Percentiles rank a stretch among this genome's conserved stretches.
phyloP scores from a whole-genome alignment of 2,329 filamentous ascomycete genomes.

The Ramularia endophylla region DNA sequence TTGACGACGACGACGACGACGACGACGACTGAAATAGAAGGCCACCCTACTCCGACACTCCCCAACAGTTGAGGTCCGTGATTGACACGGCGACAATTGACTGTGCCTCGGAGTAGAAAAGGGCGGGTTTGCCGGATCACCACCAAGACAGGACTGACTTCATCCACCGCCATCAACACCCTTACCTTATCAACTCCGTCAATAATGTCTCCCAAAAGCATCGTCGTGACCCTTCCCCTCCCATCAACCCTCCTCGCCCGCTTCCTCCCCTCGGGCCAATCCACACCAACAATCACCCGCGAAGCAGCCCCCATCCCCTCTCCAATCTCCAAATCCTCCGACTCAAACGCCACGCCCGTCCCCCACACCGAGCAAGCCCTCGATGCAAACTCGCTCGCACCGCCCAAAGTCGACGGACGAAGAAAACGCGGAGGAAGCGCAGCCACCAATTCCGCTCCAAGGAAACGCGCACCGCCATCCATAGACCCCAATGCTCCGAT shows the following conservation, averaged over 20 bases:
- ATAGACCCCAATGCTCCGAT: slow-evolving; percentile 43
- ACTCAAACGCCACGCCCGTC: slow-evolving; percentile 37
- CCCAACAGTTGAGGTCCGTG: too few species aligned
- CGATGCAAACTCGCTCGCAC: slow-evolving; percentile 37
- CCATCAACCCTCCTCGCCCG: slow-evolving; percentile 20
- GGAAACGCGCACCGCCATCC: slow-evolving; percentile 31
- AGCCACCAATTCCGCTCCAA: slow-evolving; percentile 18
- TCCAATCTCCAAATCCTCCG: slow-evolving; percentile 35
- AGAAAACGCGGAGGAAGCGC: slow-evolving; percentile 61
- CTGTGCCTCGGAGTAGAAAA: too few species aligned
- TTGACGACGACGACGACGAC: background rate
- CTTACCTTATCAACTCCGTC: slow-evolving; percentile 3
- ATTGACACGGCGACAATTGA: too few species aligned
- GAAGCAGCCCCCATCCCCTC: slow-evolving; percentile 35
- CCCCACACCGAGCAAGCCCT: slow-evolving; percentile 30
- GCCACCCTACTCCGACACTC: too few species aligned
- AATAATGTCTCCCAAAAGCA: slow-evolving; percentile 19
- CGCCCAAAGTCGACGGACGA: slow-evolving; percentile 41
- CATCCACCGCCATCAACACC: slow-evolving; percentile 3
- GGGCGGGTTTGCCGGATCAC: too few species aligned
- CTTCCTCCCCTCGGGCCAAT: slow-evolving; percentile 29
- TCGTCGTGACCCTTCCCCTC: slow-evolving; percentile 25
- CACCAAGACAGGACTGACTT: too few species aligned
- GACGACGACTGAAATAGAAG: background rate
- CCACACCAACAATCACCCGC: slow-evolving; percentile 16